These are phyloP conservation scores for Fusarium sp. DNA, from an alignment of 2,329 filamentous ascomycete species.

Conservation along the genomic window DNA sequence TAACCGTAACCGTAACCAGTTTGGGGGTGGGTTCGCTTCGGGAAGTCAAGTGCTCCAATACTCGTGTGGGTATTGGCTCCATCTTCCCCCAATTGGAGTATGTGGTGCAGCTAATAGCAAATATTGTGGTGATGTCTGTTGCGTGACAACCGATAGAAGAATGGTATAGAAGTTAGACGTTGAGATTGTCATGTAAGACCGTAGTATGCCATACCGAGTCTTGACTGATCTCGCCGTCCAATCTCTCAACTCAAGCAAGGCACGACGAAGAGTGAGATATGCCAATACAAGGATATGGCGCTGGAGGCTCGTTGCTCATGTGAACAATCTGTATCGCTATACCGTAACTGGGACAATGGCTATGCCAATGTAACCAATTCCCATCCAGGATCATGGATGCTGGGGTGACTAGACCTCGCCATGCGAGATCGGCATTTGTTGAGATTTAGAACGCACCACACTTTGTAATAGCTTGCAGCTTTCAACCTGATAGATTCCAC, in stretches of 20 bases:
- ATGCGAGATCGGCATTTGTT: conserved; percentile 44
- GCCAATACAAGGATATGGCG: neutral
- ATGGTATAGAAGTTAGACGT: neutral
- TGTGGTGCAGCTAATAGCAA: conserved; percentile 16
- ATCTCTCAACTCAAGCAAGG: neutral
- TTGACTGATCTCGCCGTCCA: neutral
- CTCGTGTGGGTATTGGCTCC: conserved; percentile 46
- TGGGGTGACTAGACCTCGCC: conserved; percentile 23
- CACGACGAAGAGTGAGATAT: neutral
- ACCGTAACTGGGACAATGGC: neutral
- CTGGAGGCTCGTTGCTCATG: neutral
- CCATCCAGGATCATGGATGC: conserved; percentile 30
- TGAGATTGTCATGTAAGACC: neutral
- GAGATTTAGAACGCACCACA: conserved; percentile 21
- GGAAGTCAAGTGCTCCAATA: conserved; percentile 46
- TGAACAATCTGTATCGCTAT: neutral
- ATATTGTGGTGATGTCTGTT: conserved; percentile 12
- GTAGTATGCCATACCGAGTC: neutral
- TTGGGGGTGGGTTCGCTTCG: conserved; percentile 50
- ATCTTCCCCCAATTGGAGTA: conserved; percentile 44
- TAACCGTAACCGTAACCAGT: conserved; percentile 33
- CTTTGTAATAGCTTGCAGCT: conserved; percentile 11
- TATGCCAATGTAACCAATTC: conserved; percentile 21
- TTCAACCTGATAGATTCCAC: too few species aligned
- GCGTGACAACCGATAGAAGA: conserved; percentile 30